Conservation (phyloP, 73 alveolate species). For the Paramecium bursaria region DNA sequence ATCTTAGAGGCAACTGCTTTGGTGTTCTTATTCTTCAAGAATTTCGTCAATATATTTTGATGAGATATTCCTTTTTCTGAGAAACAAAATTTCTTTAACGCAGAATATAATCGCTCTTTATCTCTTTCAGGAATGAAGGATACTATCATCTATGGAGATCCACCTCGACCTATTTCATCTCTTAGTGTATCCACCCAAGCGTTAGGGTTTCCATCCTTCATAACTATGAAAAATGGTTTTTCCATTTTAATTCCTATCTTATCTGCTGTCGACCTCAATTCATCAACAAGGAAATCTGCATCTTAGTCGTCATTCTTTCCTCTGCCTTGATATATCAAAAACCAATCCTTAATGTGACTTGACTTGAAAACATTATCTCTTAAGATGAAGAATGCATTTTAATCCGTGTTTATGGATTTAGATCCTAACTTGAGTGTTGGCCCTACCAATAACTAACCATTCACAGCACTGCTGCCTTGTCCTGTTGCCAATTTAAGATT, state of each 20-base stretch:
- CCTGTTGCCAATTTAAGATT: not conserved
- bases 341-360: conserved; percentile 46
- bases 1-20: conserved; percentile 39
- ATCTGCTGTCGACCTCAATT: conserved; percentile 12
- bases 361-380: conserved; percentile 34
- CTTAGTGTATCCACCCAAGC: conserved; percentile 17
- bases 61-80: conserved; percentile 18
- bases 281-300: conserved; percentile 23
- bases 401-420: not conserved
- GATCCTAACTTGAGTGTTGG: not conserved
- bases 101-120: conserved; percentile 45
- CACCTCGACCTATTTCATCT: conserved; percentile 22
- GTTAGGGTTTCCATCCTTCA: not conserved
- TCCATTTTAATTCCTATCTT: conserved; percentile 40
- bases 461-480: not conserved
- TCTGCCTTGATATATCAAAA: conserved; percentile 26
- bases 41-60: conserved; percentile 12
- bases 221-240: conserved; percentile 17
- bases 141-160: conserved; percentile 47
- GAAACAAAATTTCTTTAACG: conserved; percentile 16
- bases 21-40: conserved; percentile 24
- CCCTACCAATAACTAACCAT: not conserved
- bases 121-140: conserved; percentile 32
- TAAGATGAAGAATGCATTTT: conserved; percentile 14
- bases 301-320: conserved; percentile 35